Evolutionary conservation across 257 asterid species (phyloP), one percentile per base, ranked within the genome.

Genomic region (Lycium ferocissimum): DNA sequence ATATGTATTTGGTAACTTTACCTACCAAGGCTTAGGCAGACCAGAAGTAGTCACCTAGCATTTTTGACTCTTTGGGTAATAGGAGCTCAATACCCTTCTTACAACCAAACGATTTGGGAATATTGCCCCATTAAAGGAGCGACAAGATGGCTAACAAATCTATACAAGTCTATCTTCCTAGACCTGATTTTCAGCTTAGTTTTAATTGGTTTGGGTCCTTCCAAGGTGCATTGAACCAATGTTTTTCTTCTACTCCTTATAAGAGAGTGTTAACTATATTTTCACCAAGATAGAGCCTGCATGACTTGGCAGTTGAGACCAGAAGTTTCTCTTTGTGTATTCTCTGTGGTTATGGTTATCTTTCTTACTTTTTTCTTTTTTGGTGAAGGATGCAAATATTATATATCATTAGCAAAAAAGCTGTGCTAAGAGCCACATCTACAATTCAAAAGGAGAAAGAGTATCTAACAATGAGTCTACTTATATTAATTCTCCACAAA

Each of bases 191-290:
- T 51, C 45, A 1, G 40, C 3, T 0, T 49, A 49, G 43, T 49
- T 75, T 49, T 75, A 75, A 49, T 49, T 75, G 81, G 62, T 49
- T 67, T 49, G 43, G 38, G 12, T 75, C 38, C 81, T 75, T 49
- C 10, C 62, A 20, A 49, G 61, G 81, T 75, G 81, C n/a, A 72
- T n/a, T 0, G 0, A 45, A 72, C 59, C 56, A n/a, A 20, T 45
- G 6, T 45, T 45, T 18, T 5, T 45, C 58, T 45, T 72, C 58
- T 20, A 33, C 12, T 49, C 6, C 18, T 12, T 49, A 66, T 49
- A 53, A 12, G 20, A 22, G 11, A 5, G 14, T 75, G 18, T 75
- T 6, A 12, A 49, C 81, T 75, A 75, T 51, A 75, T 75, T 45
- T 75, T 75, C 59, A 47, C 43, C 12, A 49, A 18, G 2, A 20